Evolutionary conservation across 192 early-diverging fungal genomes (phyloP).

Genomic region (Linnemannia schmuckeri): DNA sequence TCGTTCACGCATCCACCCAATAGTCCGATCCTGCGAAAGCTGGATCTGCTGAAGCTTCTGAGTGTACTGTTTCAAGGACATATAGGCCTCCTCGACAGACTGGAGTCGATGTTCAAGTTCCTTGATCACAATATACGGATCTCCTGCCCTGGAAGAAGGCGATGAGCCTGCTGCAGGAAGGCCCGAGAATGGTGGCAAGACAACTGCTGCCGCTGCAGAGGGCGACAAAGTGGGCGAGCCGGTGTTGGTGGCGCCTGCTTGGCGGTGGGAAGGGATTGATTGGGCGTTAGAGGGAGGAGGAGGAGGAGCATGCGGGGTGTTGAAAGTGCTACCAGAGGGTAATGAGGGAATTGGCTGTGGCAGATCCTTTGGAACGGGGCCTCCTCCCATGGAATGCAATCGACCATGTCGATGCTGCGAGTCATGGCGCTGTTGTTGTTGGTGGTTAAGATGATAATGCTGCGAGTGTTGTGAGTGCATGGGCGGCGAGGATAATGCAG

Average conservation of each 20-base stretch:
- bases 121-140: slow-evolving; percentile 6
- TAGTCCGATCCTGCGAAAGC: slow-evolving; percentile 31
- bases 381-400: slow-evolving; percentile 31
- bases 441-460: neutral
- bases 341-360: slow-evolving; percentile 38
- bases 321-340: slow-evolving; percentile 37
- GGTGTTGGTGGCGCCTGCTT: neutral
- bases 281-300: neutral
- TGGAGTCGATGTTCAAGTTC: slow-evolving; percentile 29
- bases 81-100: slow-evolving; percentile 36
- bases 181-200: neutral
- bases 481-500: slow-evolving; percentile 17
- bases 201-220: neutral
- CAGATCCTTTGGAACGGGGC: slow-evolving; percentile 19
- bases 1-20: slow-evolving; percentile 50
- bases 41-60: slow-evolving; percentile 42
- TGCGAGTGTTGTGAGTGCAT: slow-evolving; percentile 13
- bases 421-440: slow-evolving; percentile 18
- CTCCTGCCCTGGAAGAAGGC: neutral
- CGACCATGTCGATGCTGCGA: slow-evolving; percentile 32
- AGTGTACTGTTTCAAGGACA: slow-evolving; percentile 27
- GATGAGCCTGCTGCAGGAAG: neutral
- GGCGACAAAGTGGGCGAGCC: slow-evolving; percentile 1
- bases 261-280: neutral
- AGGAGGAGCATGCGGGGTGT: neutral